phyloP scores from a whole-genome alignment of 768 basidiomycete genomes.

The Amanita molliuscula region DNA sequence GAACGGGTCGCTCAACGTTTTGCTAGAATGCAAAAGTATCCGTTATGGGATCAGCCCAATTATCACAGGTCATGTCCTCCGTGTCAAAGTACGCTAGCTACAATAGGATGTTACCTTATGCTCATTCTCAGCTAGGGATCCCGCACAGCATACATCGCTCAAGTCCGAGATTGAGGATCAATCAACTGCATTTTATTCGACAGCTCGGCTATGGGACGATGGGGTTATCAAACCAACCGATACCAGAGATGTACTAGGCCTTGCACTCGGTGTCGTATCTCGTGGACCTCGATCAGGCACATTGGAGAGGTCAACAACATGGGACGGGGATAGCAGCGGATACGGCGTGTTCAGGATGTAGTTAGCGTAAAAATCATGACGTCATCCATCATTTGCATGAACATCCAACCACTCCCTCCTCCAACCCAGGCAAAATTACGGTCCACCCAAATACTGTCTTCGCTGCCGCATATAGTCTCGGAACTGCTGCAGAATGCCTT shows the following conservation, averaged over 20 bases:
- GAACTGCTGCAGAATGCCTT: constrained; percentile 88
- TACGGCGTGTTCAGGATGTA: constrained; percentile 93
- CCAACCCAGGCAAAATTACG: constrained; percentile 66
- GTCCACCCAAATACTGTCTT: constrained; percentile 77
- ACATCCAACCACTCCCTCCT: constrained; percentile 39
- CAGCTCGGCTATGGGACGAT: constrained; percentile 91
- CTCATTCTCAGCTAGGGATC: constrained; percentile 42
- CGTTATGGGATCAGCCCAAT: constrained; percentile 92
- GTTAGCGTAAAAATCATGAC: constrained; percentile 4
- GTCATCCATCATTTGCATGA: background rate
- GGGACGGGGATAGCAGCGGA: constrained; percentile 62
- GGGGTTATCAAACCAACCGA: constrained; percentile 86
- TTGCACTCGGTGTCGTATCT: constrained; percentile 76
- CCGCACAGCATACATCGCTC: constrained; percentile 62
- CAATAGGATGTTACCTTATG: background rate
- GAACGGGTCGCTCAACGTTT: constrained; percentile 8
- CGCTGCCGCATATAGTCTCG: constrained; percentile 66
- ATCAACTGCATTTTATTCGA: constrained; percentile 80
- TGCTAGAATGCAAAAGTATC: constrained; percentile 80
- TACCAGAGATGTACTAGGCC: constrained; percentile 79
- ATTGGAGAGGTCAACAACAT: constrained; percentile 34
- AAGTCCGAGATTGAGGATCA: constrained; percentile 82
- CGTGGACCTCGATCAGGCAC: constrained; percentile 20
- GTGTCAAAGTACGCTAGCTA: constrained; percentile 60
- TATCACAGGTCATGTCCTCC: constrained; percentile 86